Evolutionary conservation across 179 eudicot species (phyloP), one percentile per base, ranked within the genome.

Genomic region (Drosera spatulata): DNA sequence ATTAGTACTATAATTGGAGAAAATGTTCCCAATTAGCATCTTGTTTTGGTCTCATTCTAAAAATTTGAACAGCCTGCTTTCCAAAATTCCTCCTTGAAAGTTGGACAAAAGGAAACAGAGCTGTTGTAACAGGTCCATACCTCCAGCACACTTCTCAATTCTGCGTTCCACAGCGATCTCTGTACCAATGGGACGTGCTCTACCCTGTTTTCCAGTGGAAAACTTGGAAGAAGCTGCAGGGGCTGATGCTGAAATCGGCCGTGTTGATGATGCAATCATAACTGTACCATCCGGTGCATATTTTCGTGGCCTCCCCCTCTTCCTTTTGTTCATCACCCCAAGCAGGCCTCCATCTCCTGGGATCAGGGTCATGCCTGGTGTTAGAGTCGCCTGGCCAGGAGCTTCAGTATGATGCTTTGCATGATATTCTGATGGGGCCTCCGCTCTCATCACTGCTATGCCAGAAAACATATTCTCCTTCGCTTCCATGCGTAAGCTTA

Each of bases 301-400:
- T 65, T 82, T 85, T 55, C 93, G 68, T 52, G 93, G 93, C 58
- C 88, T 69, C 5, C 88, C 88, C 64, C 83, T 75, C 80, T 83
- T 85, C 81, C 83, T 86, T 74, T 74, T 83, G 60, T 74, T 88
- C 71, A 56, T 44, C 13, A 66, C 33, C 43, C 73, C 80, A 0
- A 71, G 2, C 73, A 74, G 58, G 14, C 70, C 74, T 2, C 41
- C 58, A 61, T 73, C 63, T 37, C 55, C 56, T 7, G 81, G 66
- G 39, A 68, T 55, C 55, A 66, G 13, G 56, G 54, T 66, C 56
- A 77, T 70, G 49, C 72, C 55, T 22, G 77, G 75, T 14, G 73
- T 47, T 39, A 71, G 68, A 4, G 69, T 57, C 48, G 60, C 12
- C 47, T 68, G 72, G 13, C 58, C 56, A 3, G 79, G 66, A 15